Evolutionary conservation across 2,329 filamentous ascomycete species (phyloP).

Genomic region (Clarireedia sp.): DNA sequence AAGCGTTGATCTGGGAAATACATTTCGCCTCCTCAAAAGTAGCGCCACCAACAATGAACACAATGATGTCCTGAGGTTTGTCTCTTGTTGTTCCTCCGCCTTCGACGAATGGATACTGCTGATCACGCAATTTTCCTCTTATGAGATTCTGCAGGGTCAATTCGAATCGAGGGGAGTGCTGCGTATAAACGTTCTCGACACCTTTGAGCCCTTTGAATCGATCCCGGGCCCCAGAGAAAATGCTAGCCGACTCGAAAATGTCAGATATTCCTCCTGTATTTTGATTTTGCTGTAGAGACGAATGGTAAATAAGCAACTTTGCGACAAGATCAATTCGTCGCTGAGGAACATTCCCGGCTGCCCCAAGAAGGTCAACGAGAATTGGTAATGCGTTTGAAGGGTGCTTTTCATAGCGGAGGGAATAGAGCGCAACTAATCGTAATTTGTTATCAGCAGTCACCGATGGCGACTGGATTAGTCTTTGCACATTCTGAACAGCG

Average conservation of each 20-base stretch:
- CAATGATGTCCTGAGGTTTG: slow-evolving; percentile 91
- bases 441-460: slow-evolving; percentile 80
- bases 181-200: slow-evolving; percentile 97
- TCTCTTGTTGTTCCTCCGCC: slow-evolving; percentile 79
- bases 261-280: slow-evolving; percentile 76
- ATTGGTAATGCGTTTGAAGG: slow-evolving; percentile 76
- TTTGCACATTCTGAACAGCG: slow-evolving; percentile 63
- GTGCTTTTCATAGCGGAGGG: slow-evolving; percentile 82
- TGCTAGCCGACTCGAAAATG: slow-evolving; percentile 82
- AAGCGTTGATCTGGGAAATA: slow-evolving; percentile 89
- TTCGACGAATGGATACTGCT: slow-evolving; percentile 90
- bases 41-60: slow-evolving; percentile 88
- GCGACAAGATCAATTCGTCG: slow-evolving; percentile 71
- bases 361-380: slow-evolving; percentile 76
- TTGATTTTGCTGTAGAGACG: slow-evolving; percentile 73
- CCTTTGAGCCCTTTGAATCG: slow-evolving; percentile 93
- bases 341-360: slow-evolving; percentile 71
- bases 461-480: slow-evolving; percentile 69
- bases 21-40: slow-evolving; percentile 98
- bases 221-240: slow-evolving; percentile 81
- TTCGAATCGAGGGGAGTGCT: slow-evolving; percentile 85
- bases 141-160: slow-evolving; percentile 85
- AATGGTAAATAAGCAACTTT: slow-evolving; percentile 77
- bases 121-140: slow-evolving; percentile 78
- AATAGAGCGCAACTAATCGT: slow-evolving; percentile 86